Evolutionary conservation across 1,284 basidiomycete genomes (phyloP).

Genomic region (Afroboletus lepidellus): DNA sequence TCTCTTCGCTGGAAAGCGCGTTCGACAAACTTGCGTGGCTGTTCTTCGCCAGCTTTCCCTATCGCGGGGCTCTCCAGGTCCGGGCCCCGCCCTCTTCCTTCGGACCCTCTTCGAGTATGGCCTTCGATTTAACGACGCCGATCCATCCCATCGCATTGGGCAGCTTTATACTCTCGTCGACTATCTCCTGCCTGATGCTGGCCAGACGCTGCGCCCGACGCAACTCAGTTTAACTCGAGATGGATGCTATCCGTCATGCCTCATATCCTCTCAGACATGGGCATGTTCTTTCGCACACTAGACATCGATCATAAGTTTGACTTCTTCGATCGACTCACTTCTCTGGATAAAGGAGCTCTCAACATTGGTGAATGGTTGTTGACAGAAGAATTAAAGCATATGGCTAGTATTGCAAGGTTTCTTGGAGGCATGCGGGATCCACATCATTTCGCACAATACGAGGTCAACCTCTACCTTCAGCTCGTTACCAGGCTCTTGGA

Average conservation of each 20-base stretch:
- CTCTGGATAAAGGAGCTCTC: constrained; percentile 52
- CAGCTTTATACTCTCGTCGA: constrained; percentile 59
- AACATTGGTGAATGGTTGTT: constrained; percentile 73
- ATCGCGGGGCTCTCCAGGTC: constrained; percentile 36
- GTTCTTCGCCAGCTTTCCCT: constrained; percentile 44
- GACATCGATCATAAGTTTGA: constrained; percentile 53
- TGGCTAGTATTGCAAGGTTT: constrained; percentile 38
- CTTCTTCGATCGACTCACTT: constrained; percentile 54
- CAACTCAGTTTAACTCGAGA: constrained; percentile 31
- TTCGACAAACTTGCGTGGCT: constrained; percentile 50
- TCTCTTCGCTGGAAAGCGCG: constrained; percentile 15
- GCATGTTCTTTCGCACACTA: constrained; percentile 52
- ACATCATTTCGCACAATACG: constrained; percentile 35
- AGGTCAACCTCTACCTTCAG: constrained; percentile 26
- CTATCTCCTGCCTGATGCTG: constrained; percentile 46
- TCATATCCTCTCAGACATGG: constrained; percentile 51
- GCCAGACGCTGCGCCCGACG: constrained; percentile 34
- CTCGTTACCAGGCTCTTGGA: constrained; percentile 21
- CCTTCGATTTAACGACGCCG: constrained; percentile 37
- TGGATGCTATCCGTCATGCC: constrained; percentile 63
- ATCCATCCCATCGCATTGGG: constrained; percentile 54
- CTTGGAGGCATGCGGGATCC: constrained; percentile 38
- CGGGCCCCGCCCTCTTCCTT: constrained; percentile 47
- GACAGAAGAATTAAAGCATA: constrained; percentile 52
- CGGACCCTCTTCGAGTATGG: constrained; percentile 53